A percentile compares a stretch with the other conserved stretches of the same genome.
Conservation (phyloP, 768 basidiomycete species). For the Amanita jacksonii region DNA sequence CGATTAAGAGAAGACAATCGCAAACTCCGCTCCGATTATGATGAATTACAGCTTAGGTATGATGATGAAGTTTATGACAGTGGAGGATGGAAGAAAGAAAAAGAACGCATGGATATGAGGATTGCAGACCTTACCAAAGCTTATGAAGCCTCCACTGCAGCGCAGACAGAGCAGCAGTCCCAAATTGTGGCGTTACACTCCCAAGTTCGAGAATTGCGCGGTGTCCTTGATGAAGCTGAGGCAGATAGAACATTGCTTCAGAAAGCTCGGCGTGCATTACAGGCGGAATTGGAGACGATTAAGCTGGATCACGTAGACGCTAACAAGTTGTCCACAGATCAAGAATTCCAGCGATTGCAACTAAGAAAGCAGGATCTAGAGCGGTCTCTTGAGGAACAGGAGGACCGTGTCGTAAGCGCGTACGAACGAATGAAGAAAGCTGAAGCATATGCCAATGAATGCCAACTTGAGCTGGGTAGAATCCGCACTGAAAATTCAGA, state of each 20-base stretch:
- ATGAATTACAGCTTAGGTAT: constrained; percentile 62
- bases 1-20: constrained; percentile 74
- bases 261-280: constrained; percentile 72
- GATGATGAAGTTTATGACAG: constrained; percentile 75
- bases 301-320: constrained; percentile 67
- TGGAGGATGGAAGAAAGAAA: constrained; percentile 81
- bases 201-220: constrained; percentile 75
- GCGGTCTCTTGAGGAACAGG: constrained; percentile 67
- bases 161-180: constrained; percentile 72
- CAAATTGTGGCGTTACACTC: constrained; percentile 80
- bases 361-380: constrained; percentile 79
- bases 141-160: constrained; percentile 61
- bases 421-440: constrained; percentile 77
- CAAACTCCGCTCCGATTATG: constrained; percentile 66
- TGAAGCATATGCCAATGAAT: constrained; percentile 65
- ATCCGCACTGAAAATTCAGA: constrained; percentile 75
- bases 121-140: constrained; percentile 66
- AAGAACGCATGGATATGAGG: constrained; percentile 78
- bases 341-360: constrained; percentile 65
- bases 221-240: constrained; percentile 79
- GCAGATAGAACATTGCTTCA: constrained; percentile 70
- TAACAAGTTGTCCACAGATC: constrained; percentile 59
- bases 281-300: constrained; percentile 74
- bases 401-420: constrained; percentile 61
- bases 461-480: constrained; percentile 66